phyloP scores from a whole-genome alignment of 2,329 filamentous ascomycete genomes.

The Beauveria asiatica region DNA sequence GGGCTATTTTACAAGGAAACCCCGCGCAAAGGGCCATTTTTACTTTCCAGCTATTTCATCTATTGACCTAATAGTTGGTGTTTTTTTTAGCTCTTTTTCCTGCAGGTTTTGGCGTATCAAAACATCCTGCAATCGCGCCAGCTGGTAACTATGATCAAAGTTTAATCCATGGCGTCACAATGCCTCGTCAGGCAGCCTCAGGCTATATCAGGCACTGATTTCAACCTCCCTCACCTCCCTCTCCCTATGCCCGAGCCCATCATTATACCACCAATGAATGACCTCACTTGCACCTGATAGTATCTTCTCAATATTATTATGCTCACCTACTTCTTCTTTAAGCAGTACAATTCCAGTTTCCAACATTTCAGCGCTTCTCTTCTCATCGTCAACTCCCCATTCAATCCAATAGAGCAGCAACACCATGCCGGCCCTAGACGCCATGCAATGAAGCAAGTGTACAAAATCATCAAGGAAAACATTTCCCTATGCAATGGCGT shows the following conservation, averaged over 20 bases:
- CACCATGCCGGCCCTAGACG: not conserved
- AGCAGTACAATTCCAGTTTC: not conserved
- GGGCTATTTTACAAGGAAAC: not conserved
- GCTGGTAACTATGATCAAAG: too few species aligned
- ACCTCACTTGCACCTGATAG: too few species aligned
- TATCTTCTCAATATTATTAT: not conserved
- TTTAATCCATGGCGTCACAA: not conserved
- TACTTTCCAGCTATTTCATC: too few species aligned
- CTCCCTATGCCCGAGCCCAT: not conserved
- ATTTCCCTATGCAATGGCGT: not conserved
- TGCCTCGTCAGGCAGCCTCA: not conserved
- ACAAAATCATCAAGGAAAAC: not conserved
- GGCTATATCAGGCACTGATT: not conserved
- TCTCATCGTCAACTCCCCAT: not conserved
- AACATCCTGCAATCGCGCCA: too few species aligned
- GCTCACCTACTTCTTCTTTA: not conserved
- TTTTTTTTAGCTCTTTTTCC: too few species aligned
- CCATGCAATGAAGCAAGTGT: conserved; percentile 2
- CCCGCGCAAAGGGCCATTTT: too few species aligned
- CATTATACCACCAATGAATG: not conserved
- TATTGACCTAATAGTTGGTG: too few species aligned
- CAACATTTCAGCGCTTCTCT: not conserved
- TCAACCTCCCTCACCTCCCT: not conserved
- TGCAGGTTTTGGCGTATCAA: too few species aligned
- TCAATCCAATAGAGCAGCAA: conserved; percentile 1